Conservation (phyloP, 2,329 filamentous ascomycete species). For the Cytospora paraplurivora region DNA sequence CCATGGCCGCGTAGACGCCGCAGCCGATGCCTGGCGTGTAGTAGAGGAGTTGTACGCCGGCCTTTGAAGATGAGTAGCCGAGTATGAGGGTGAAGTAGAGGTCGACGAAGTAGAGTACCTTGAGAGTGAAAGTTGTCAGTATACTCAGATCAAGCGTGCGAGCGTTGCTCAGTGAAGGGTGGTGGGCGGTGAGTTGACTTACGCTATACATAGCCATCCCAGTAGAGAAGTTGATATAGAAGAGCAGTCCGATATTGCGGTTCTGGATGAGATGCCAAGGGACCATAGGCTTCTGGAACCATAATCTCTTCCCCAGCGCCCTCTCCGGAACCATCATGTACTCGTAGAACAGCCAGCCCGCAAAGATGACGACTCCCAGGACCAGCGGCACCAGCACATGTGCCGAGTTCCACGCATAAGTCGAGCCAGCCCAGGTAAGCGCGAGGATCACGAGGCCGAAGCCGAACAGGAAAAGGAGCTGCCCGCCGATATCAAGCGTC, state of each 20-base stretch:
- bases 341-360: slow-evolving; percentile 52
- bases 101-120: slow-evolving; percentile 64
- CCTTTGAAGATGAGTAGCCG: slow-evolving; percentile 49
- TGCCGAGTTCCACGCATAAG: slow-evolving; percentile 53
- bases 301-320: slow-evolving; percentile 48
- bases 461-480: slow-evolving; percentile 57
- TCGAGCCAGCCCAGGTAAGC: slow-evolving; percentile 58
- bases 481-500: slow-evolving; percentile 58
- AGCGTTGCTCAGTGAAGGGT: background rate
- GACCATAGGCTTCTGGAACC: slow-evolving; percentile 63
- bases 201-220: slow-evolving; percentile 58
- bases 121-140: slow-evolving; percentile 26
- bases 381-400: slow-evolving; percentile 53
- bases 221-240: slow-evolving; percentile 61
- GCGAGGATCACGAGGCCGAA: slow-evolving; percentile 57
- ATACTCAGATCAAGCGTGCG: background rate
- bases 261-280: slow-evolving; percentile 60
- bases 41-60: slow-evolving; percentile 61
- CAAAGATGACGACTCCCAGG: slow-evolving; percentile 45
- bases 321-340: slow-evolving; percentile 55
- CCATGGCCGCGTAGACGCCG: slow-evolving; percentile 60
- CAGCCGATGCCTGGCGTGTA: slow-evolving; percentile 65
- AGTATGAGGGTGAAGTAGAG: slow-evolving; percentile 69
- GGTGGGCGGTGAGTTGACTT: background rate
- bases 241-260: slow-evolving; percentile 61